Base-by-base conservation (phyloP, 2,329 filamentous ascomycete species). In the Fusarium pseudoanthophilum region DNA sequence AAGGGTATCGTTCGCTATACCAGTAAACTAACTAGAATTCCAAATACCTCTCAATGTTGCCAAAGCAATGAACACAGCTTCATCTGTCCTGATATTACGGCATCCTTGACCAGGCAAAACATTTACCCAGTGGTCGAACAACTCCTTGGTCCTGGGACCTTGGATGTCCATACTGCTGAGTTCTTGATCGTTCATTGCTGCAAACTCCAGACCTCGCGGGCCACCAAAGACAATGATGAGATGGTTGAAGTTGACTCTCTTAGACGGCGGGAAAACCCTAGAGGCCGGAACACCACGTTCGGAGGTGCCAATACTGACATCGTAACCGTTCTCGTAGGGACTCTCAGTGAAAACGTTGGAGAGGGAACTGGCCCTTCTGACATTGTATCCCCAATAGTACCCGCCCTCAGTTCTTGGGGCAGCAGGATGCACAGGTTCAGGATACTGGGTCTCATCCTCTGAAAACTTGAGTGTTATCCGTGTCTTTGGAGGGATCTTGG, bases 61-160 rank as follows among this genome's bases (percentile, higher is more conserved):
- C 79, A 97, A 81, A 0, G 91, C 93, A 78, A 96, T 89, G 83
- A 92, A 93, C 24, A 97, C 83, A 3, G 94, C 93, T 83, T 97
- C 94, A 76, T 97, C 94, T 0, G 94, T 96, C 70, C 93, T 85
- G 70, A 97, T 95, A 2, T 91, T 94, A 76, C 94, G 86, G 79
- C 93, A 95, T 2, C 93, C 94, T 81, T 97, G 94, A 2, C 90
- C 90, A 7, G 93, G 93, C 72, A 95, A 86, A 49, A 96, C 87
- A 80, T 97, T 93, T 24, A 97, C 86, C 93, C 93, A 97, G 75
- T 91, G 87, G 81, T 97, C 94, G 79, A 97, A 97, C 57, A 95
- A 80, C 73, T 93, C 90, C 73, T 86, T 88, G 13, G 91, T 91
- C 69, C 89, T 90, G 30, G 86, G 85, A 39, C 91, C 90, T 11